Conservation (phyloP, 2,329 filamentous ascomycete species). For the Aaosphaeria pasadenensis region DNA sequence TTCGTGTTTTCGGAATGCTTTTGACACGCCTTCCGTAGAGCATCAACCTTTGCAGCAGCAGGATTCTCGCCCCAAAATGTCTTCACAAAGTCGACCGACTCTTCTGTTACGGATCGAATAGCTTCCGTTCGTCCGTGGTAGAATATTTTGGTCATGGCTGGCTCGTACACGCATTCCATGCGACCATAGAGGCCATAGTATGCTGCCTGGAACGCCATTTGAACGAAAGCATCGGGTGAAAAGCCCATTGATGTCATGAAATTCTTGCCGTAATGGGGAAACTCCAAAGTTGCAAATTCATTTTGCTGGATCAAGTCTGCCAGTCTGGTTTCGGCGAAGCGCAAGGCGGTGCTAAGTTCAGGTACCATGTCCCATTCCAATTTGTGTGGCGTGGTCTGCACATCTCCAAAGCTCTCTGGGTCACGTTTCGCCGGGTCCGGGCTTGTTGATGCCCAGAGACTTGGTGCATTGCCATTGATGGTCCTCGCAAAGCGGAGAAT, state of each 20-base stretch:
- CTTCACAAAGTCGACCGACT: constrained; percentile 83
- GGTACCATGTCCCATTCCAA: constrained; percentile 97
- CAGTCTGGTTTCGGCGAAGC: constrained; percentile 91
- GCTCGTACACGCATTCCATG: constrained; percentile 94
- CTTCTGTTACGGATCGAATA: constrained; percentile 78
- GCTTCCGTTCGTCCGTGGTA: constrained; percentile 94
- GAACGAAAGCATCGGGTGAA: constrained; percentile 94
- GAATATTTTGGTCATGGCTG: constrained; percentile 95
- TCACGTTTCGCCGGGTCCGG: constrained; percentile 92
- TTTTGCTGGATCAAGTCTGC: constrained; percentile 96
- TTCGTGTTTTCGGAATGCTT: constrained; percentile 77
- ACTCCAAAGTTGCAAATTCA: constrained; percentile 91
- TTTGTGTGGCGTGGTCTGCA: constrained; percentile 91
- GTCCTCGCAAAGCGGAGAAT: constrained; percentile 92
- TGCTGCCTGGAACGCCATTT: constrained; percentile 98
- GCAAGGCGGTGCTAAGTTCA: constrained; percentile 83
- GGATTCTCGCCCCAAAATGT: constrained; percentile 94
- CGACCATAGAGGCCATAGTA: constrained; percentile 96
- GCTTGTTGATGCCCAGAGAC: constrained; percentile 84
- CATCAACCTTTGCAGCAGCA: constrained; percentile 77
- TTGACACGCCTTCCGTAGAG: constrained; percentile 77
- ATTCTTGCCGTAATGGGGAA: constrained; percentile 87
- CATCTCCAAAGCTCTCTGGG: constrained; percentile 86
- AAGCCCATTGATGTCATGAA: constrained; percentile 97
- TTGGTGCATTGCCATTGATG: constrained; percentile 91